Evolutionary conservation across 1,139 yeast genomes (phyloP), one percentile per base, ranked within the genome.

Genomic region (Saccharomyces pastorianus): DNA sequence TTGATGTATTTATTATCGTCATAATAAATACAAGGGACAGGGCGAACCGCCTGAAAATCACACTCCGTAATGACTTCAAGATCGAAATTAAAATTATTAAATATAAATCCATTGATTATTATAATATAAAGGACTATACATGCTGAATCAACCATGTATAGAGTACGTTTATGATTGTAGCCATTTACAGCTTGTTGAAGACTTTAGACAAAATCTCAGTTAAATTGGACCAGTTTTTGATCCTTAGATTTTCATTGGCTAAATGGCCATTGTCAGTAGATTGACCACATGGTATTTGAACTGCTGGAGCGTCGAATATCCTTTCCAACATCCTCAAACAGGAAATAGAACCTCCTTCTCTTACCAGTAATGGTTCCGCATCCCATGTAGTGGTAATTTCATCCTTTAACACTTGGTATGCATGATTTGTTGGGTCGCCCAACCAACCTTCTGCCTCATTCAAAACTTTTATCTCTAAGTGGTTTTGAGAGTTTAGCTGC

Each of bases 341-440:
- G 1, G 99, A 98, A 66, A 93, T 90, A 0, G 96, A 88, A 0
- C 99, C 99, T 56, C 99, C 99, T 73, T 93, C 99, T 59, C 98
- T 80, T 49, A 93, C 88, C 58, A 84, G 85, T 48, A 93, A 73
- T 0, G 98, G 98, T 31, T 77, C 76, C 4, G 75, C 75, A 6
- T 78, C 81, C 93, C 95, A 85, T 55, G 84, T 84, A 5, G 73
- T 68, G 47, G 73, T 70, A 38, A 91, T 74, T 50, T 87, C 88
- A 29, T 79, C 73, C 53, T 76, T 76, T 44, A 91, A 73, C 7
- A 85, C 76, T 61, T 80, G 76, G 69, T 88, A 93, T 1, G 91
- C 88, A 46, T 77, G 77, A 65, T 87, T 90, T 9, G 76, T 70
- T 4, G 93, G 87, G 62, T 93, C 90, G 4, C 97, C 98, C 11